Conservation (phyloP, 352 stramenopile genomes). For the Phytophthora crassamura region DNA sequence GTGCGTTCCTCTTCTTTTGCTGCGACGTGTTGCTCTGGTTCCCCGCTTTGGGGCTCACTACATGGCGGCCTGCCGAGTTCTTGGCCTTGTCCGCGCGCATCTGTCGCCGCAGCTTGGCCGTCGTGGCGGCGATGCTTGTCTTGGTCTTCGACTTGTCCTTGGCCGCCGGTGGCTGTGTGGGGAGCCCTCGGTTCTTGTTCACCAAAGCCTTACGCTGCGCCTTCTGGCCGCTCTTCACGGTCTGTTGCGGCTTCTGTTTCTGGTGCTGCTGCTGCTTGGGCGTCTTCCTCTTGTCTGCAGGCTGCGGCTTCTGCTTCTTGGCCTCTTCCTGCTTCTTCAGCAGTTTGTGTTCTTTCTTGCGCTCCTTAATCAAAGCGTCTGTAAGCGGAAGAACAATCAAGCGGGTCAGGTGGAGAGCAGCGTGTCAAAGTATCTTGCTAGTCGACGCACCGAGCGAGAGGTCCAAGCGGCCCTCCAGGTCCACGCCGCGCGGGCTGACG, state of each 20-base stretch:
- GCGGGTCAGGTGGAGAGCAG: constrained; percentile 4
- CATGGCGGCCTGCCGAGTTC: constrained; percentile 1
- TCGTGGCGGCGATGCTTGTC: constrained; percentile 41
- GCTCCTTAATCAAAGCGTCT: constrained; percentile 80
- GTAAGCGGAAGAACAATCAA: not conserved
- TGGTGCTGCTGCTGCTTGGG: constrained; percentile 29
- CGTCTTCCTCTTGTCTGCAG: constrained; percentile 29
- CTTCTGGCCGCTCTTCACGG: constrained; percentile 29
- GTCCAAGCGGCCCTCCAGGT: constrained; percentile 51
- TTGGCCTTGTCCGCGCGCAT: constrained; percentile 25
- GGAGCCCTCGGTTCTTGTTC: constrained; percentile 57
- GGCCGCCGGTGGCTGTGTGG: constrained; percentile 1
- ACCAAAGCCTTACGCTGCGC: constrained; percentile 48
- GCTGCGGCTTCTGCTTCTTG: constrained; percentile 28
- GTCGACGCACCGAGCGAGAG: constrained; percentile 49
- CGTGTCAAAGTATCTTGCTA: constrained; percentile 8
- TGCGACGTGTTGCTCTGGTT: constrained; percentile 10
- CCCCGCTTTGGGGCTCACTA: constrained; percentile 18
- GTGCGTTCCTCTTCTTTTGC: constrained; percentile 32
- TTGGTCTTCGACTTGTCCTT: constrained; percentile 38
- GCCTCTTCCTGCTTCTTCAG: constrained; percentile 52
- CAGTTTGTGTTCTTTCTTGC: constrained; percentile 53
- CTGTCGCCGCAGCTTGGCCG: constrained; percentile 36
- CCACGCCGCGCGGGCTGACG: constrained; percentile 39
- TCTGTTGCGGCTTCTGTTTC: constrained; percentile 1